phyloP scores from a whole-genome alignment of 306 rosid genomes.

The Fragaria vesca region DNA sequence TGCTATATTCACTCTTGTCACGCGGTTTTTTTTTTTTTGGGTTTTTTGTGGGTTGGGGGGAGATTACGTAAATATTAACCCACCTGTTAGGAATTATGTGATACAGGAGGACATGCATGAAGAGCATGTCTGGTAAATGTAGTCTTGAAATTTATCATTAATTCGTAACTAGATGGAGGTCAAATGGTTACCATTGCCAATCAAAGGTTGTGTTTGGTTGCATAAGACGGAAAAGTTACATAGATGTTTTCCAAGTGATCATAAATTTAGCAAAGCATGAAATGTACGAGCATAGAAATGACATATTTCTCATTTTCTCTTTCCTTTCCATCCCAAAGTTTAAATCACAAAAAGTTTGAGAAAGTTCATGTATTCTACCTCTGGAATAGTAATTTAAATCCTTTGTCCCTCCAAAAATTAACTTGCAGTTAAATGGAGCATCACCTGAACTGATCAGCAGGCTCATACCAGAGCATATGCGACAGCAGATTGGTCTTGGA shows the following conservation, averaged over 20 bases:
- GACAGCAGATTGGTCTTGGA: slow-evolving; percentile 60
- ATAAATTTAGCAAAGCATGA: not conserved
- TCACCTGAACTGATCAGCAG: slow-evolving; percentile 68
- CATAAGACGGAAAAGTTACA: not conserved
- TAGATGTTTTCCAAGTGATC: not conserved
- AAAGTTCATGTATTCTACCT: not conserved
- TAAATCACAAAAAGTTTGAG: not conserved
- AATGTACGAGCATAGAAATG: not conserved
- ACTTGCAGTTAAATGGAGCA: slow-evolving; percentile 66
- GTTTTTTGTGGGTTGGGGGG: no score
- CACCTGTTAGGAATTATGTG: not conserved
- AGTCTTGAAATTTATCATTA: not conserved
- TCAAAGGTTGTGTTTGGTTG: not conserved
- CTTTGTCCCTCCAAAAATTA: not conserved
- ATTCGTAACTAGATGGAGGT: not conserved
- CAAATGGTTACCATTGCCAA: not conserved
- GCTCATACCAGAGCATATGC: slow-evolving; percentile 83
- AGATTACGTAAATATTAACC: not conserved
- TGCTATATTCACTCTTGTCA: not conserved
- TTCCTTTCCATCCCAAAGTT: not conserved
- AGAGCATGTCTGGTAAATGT: not conserved
- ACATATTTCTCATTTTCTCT: not conserved
- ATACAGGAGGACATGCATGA: not conserved
- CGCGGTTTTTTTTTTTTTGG: not conserved
- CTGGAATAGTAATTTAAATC: not conserved